phyloP scores from a whole-genome alignment of 1,284 basidiomycete genomes.

The Tilletia indica region DNA sequence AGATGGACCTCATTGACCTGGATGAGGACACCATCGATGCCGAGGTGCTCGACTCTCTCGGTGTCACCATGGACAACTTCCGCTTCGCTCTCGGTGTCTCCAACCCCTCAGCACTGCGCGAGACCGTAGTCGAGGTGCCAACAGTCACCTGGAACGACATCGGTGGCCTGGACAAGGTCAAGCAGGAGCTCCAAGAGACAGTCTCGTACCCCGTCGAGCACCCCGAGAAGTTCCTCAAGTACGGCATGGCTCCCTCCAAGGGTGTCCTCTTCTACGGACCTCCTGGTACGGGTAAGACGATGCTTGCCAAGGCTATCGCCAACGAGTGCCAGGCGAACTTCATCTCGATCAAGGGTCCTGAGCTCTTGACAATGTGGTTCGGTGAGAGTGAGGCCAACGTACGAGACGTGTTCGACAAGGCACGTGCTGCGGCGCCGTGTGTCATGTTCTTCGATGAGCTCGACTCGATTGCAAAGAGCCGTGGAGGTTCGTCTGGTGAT shows the following conservation, averaged over 20 bases:
- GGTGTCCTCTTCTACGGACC: slow-evolving; percentile 97
- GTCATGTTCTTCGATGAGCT: slow-evolving; percentile 99
- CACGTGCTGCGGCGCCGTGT: slow-evolving; percentile 95
- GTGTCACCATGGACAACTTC: slow-evolving; percentile 98
- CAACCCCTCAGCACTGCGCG: slow-evolving; percentile 93
- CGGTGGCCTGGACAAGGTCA: slow-evolving; percentile 99
- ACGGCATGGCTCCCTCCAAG: slow-evolving; percentile 98
- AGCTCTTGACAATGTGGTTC: slow-evolving; percentile 97
- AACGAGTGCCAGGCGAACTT: slow-evolving; percentile 99
- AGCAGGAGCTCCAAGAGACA: slow-evolving; percentile 97
- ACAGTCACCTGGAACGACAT: slow-evolving; percentile 97
- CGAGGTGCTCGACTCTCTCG: slow-evolving; percentile 90
- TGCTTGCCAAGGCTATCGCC: slow-evolving; percentile 94
- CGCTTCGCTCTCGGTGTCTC: slow-evolving; percentile 88
- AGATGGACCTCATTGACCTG: slow-evolving; percentile 89
- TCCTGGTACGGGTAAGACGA: slow-evolving; percentile 93
- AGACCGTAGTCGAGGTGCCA: slow-evolving; percentile 95
- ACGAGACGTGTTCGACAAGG: slow-evolving; percentile 99
- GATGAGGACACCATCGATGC: slow-evolving; percentile 86
- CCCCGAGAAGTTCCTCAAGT: slow-evolving; percentile 99
- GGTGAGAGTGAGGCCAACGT: slow-evolving; percentile 99
- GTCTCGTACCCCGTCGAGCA: slow-evolving; percentile 99
- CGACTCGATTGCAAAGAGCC: slow-evolving; percentile 95
- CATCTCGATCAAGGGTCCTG: slow-evolving; percentile 92
- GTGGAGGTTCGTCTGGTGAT: slow-evolving; percentile 78